Base-by-base conservation (phyloP, 805 yeast species). In the Teunomyces tritomae region DNA sequence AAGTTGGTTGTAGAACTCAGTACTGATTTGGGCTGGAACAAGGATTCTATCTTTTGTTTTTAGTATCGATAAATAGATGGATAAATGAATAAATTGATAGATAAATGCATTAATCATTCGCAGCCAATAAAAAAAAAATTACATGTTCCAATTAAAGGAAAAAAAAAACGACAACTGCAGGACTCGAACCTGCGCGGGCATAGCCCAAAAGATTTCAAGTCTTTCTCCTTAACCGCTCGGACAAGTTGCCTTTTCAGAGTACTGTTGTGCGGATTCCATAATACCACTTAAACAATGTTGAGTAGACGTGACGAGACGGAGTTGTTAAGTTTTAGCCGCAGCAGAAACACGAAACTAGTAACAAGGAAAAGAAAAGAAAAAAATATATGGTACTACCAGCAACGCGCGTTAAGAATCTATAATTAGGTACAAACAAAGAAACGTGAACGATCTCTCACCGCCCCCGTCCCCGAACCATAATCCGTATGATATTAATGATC, bases 21-120 rank as follows among this genome's bases (percentile, higher is more conserved):
- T 11, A 70, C 70, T 39, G 82, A 79, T 34, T 66, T 84, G 48
- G 91, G 92, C 1, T 87, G 89, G 81, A 74, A 68, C 16, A 67
- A 69, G 55, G 76, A 78, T 14, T 59, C 67, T 30, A 82, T 82
- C n/a, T 81, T 80, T 57, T 76, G 82, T 54, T 82, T 81, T 53
- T 80, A 61, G 61, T 14, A 20, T 26, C 30, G 29, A 26, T 39
- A 29, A 14, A 29, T 26, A 42, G 29, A 26, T 39, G n/a, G 32
- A 29, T 10, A 29, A n/a, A n/a, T n/a, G n/a, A n/a, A n/a, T n/a
- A n/a, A n/a, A n/a, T n/a, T n/a, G n/a, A n/a, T n/a, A n/a, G n/a
- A n/a, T n/a, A n/a, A n/a, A 32, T 32, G 34, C 17, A 32, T 32
- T 13, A 16, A 32, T 14, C 17, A 13, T 32, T 32, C 34, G 34